Base-by-base conservation (phyloP, 257 asterid species). In the Petunia axillaris region DNA sequence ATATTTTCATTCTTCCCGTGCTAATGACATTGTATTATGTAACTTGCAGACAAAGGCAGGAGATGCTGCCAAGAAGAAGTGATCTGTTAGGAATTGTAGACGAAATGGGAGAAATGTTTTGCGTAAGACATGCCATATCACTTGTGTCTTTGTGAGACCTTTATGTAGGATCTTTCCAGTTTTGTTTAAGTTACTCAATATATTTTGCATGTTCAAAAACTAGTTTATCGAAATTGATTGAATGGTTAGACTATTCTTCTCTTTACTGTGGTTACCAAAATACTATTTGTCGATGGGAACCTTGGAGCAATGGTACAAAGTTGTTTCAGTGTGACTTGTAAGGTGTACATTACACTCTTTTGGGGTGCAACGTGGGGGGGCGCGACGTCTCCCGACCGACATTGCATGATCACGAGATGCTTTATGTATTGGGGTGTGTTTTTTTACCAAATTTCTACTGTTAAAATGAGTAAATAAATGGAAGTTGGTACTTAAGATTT, bases 11-110 rank as follows among this genome's bases (percentile, higher is more conserved):
- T 73, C 67, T 10, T 9, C 13, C 13, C 3, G 10, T 4, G 48
- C 66, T 82, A 16, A 81, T 37, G 9, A 59, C 4, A 25, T 15
- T 35, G n/a, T 40, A 75, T n/a, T 8, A 5, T n/a, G 8, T 0
- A 6, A 65, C 4, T 80, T 86, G 83, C 96, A 93, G 96, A 90
- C 97, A 0, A 93, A 93, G 86, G 98, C 98, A 3, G 93, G 92
- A 37, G 98, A 93, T 44, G 95, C 25, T 25, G 25, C 93, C 77
- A 92, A 91, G 89, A 93, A 93, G 94, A 93, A 89, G 59, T 93
- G 83, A 88, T 77, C 14, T 77, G 70, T 58, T 74, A 37, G 46
- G 58, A 74, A 80, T 78, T 65, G 66, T 40, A 16, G 78, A 76
- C 57, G 10, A 54, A 50, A 50, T 39, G n/a, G 53, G 41, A 14